Evolutionary conservation across 176 grass and related monocot species (phyloP).

Genomic region (Melocanna baccifera): DNA sequence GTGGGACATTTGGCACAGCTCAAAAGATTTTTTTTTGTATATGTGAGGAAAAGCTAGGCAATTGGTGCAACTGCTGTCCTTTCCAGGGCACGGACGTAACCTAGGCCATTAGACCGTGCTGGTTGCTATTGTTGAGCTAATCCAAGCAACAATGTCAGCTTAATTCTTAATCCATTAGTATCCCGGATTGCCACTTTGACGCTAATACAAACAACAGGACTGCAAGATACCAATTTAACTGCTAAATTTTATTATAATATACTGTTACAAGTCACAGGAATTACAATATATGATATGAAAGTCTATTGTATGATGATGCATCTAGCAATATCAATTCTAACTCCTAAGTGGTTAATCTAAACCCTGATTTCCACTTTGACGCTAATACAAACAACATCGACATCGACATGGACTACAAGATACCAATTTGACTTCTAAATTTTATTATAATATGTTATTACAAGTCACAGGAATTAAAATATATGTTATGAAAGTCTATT

Average conservation of each 20-base stretch:
- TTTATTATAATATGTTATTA: too few relatives aligned
- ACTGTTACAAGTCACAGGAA: too few relatives aligned
- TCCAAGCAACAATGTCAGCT: neutral
- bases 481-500: neutral
- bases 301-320: neutral
- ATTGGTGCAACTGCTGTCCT: conserved; percentile 17
- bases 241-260: too few relatives aligned
- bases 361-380: neutral
- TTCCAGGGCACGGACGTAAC: neutral
- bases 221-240: too few relatives aligned
- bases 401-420: neutral
- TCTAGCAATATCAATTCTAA: neutral
- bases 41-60: neutral
- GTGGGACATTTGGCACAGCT: neutral
- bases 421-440: too few relatives aligned
- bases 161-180: neutral
- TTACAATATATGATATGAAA: neutral
- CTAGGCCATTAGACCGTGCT: neutral
- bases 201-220: neutral
- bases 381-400: neutral
- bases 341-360: neutral
- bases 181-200: neutral
- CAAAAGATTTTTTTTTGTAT: neutral
- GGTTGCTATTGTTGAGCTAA: conserved; percentile 9
- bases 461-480: too few relatives aligned